Evolutionary conservation across 2,329 filamentous ascomycete species (phyloP).

Genomic region (Pseudogymnoascus sp.): DNA sequence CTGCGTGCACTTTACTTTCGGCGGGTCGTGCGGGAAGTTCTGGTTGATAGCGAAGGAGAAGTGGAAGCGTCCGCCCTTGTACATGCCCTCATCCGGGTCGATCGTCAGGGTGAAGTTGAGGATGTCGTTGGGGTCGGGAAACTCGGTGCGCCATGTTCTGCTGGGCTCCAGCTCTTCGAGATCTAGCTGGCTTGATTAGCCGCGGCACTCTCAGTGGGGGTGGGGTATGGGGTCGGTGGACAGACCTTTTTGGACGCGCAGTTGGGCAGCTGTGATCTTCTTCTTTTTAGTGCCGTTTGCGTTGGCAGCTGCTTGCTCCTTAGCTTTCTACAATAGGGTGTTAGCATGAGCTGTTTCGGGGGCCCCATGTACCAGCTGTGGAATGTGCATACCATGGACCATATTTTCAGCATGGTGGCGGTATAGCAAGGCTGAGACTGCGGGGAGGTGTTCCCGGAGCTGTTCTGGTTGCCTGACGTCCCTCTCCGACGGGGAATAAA

Average conservation of each 20-base stretch:
- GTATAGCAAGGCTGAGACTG: neutral
- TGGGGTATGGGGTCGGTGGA: slow-evolving; percentile 14
- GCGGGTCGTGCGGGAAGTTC: slow-evolving; percentile 93
- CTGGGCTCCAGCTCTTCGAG: slow-evolving; percentile 72
- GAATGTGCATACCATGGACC: slow-evolving; percentile 72
- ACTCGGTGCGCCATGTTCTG: slow-evolving; percentile 70
- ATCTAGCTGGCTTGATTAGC: slow-evolving; percentile 42
- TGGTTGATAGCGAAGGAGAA: slow-evolving; percentile 91
- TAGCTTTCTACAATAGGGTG: slow-evolving; percentile 62
- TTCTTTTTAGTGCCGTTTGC: slow-evolving; percentile 86
- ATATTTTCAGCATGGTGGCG: slow-evolving; percentile 91
- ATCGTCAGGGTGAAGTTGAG: slow-evolving; percentile 76
- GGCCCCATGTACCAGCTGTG: slow-evolving; percentile 11
- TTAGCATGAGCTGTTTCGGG: slow-evolving; percentile 16
- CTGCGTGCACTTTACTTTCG: slow-evolving; percentile 92
- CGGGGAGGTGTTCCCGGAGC: neutral
- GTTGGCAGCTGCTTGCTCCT: slow-evolving; percentile 90
- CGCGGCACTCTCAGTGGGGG: neutral
- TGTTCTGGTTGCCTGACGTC: neutral
- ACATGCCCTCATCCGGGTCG: slow-evolving; percentile 77
- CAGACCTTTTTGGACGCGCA: slow-evolving; percentile 90
- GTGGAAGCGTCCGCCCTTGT: slow-evolving; percentile 77
- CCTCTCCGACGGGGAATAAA: neutral
- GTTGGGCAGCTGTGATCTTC: slow-evolving; percentile 93
- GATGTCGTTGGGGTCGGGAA: slow-evolving; percentile 76